These are phyloP conservation scores for Phytopythium oedochilum DNA, from an alignment of 352 stramenopile species.

Conservation along the genomic window DNA sequence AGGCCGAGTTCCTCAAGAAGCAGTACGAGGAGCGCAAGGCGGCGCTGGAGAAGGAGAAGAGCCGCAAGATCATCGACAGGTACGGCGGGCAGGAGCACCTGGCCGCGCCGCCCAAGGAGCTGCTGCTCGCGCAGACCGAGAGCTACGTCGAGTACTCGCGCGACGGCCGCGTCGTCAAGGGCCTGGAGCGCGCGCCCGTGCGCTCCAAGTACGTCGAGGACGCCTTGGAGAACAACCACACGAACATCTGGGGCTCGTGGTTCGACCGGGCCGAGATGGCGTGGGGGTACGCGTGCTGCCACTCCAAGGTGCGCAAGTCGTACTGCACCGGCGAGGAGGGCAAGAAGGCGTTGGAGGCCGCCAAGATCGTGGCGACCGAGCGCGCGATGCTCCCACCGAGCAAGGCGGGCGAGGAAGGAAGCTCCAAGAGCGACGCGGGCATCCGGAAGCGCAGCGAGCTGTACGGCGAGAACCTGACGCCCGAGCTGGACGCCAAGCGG, in stretches of 20 bases:
- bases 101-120: constrained; percentile 71
- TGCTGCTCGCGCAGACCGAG: constrained; percentile 87
- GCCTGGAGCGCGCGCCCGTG: constrained; percentile 62
- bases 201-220: constrained; percentile 99
- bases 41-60: constrained; percentile 63
- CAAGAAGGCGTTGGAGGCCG: constrained; percentile 84
- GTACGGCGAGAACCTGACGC: constrained; percentile 88
- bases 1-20: constrained; percentile 95
- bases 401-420: constrained; percentile 8
- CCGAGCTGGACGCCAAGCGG: constrained; percentile 75
- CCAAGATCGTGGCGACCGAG: constrained; percentile 48
- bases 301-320: constrained; percentile 92
- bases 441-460: constrained; percentile 75
- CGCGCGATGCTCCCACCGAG: constrained; percentile 40
- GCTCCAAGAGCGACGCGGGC: constrained; percentile 3
- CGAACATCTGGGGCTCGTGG: constrained; percentile 96
- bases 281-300: constrained; percentile 98
- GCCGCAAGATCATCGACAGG: constrained; percentile 88
- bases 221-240: constrained; percentile 95
- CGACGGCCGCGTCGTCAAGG: constrained; percentile 89
- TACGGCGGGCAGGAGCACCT: constrained; percentile 95
- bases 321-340: constrained; percentile 95
- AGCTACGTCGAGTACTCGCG: constrained; percentile 91
- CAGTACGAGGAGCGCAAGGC: constrained; percentile 86
- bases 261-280: constrained; percentile 92